Percentiles rank a stretch among this genome's conserved stretches.
phyloP scores from a whole-genome alignment of 2,329 filamentous ascomycete species.

The Ophiostoma angusticollis region DNA sequence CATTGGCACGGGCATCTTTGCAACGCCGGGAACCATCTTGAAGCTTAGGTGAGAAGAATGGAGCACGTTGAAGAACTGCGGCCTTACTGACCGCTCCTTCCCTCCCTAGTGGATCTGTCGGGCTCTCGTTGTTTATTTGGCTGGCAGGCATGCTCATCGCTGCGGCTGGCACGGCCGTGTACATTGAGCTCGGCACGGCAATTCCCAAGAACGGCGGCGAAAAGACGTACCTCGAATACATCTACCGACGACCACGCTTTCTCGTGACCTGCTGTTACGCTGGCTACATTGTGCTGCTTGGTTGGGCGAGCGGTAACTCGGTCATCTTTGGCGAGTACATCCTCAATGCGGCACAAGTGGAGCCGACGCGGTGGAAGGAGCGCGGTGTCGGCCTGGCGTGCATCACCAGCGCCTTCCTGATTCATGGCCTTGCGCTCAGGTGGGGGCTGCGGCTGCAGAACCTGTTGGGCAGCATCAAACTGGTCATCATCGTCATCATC shows the following conservation, averaged over 20 bases:
- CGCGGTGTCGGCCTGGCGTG: conserved; percentile 53
- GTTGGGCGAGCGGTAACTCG: conserved; percentile 54
- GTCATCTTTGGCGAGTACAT: conserved; percentile 62
- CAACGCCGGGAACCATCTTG: conserved; percentile 47
- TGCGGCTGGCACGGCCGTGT: conserved; percentile 48
- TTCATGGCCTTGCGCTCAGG: conserved; percentile 50
- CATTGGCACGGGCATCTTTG: conserved; percentile 55
- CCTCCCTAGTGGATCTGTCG: no score
- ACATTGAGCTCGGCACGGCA: conserved; percentile 53
- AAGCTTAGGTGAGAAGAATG: no score
- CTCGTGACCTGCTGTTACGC: conserved; percentile 48
- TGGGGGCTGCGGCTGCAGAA: conserved; percentile 59
- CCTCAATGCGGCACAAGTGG: conserved; percentile 48
- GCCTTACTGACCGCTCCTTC: no score
- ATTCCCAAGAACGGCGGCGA: conserved; percentile 53
- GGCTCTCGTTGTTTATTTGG: conserved; percentile 51
- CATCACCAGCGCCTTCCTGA: conserved; percentile 50
- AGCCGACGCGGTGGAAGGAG: conserved; percentile 55
- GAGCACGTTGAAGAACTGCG: no score
- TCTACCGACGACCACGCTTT: conserved; percentile 48
- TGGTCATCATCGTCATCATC: conserved; percentile 53
- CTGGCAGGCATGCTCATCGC: conserved; percentile 49
- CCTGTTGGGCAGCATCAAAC: conserved; percentile 50
- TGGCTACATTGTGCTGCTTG: conserved; percentile 49
- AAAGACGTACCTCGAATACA: conserved; percentile 55